phyloP scores from a whole-genome alignment of 2,329 filamentous ascomycete genomes.

The Colletotrichum truncatum region DNA sequence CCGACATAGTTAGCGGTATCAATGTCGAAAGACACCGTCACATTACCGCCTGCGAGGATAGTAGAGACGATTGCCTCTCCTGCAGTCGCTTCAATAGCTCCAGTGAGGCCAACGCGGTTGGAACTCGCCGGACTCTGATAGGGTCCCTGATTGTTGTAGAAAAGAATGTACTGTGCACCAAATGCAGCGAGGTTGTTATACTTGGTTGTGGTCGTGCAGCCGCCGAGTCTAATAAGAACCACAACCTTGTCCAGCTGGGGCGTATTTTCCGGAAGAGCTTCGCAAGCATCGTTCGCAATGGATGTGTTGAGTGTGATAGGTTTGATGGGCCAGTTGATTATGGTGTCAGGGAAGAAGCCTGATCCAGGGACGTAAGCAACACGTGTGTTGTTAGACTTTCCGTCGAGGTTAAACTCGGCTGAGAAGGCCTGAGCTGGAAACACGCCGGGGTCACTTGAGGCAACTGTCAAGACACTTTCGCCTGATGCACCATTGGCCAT shows the following conservation, averaged over 20 bases:
- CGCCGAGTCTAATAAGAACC: neutral
- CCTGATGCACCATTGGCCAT: slow-evolving; percentile 50
- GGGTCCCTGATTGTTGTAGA: slow-evolving; percentile 5
- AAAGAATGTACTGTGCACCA: neutral
- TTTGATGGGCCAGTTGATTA: slow-evolving; percentile 35
- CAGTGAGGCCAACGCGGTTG: neutral
- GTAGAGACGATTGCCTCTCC: slow-evolving; percentile 38
- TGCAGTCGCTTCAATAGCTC: slow-evolving; percentile 39
- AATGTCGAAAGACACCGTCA: slow-evolving; percentile 43
- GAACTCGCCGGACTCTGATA: neutral
- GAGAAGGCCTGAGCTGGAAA: slow-evolving; percentile 9
- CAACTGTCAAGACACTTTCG: slow-evolving; percentile 50
- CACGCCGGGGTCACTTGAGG: slow-evolving; percentile 38
- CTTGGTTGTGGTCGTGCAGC: neutral
- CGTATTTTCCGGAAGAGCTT: slow-evolving; percentile 25
- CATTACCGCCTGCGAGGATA: slow-evolving; percentile 50
- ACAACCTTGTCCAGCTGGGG: neutral
- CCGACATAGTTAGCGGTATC: slow-evolving; percentile 5
- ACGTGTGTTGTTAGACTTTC: neutral
- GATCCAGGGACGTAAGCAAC: slow-evolving; percentile 1
- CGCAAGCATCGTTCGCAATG: slow-evolving; percentile 35
- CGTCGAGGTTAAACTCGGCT: neutral
- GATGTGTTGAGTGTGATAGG: slow-evolving; percentile 35
- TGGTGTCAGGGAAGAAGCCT: neutral
- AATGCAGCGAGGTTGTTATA: neutral